Conservation (phyloP, 805 yeast species). For the Saccharomycopsis amapae region DNA sequence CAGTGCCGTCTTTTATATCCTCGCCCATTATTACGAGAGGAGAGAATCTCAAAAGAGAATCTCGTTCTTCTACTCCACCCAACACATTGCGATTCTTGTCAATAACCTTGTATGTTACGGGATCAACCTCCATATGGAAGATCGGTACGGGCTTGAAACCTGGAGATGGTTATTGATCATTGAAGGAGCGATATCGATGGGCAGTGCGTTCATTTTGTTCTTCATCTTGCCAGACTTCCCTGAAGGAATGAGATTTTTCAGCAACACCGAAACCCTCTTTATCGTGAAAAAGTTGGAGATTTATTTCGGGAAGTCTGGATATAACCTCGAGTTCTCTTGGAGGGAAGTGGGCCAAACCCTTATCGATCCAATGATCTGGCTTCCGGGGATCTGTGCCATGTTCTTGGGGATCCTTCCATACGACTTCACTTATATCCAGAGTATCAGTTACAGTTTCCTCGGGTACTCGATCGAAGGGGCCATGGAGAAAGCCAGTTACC, state of each 20-base stretch:
- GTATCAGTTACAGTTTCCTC: too few relatives aligned
- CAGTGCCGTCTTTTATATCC: constrained; percentile 40
- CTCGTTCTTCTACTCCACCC: constrained; percentile 24
- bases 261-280: constrained; percentile 34
- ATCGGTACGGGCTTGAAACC: constrained; percentile 30
- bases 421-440: too few relatives aligned
- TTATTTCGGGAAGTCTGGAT: constrained; percentile 25
- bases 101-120: constrained; percentile 11
- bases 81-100: constrained; percentile 4
- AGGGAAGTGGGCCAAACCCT: constrained; percentile 40
- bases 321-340: background rate
- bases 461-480: too few relatives aligned
- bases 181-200: constrained; percentile 38
- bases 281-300: constrained; percentile 40
- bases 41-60: constrained; percentile 37
- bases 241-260: constrained; percentile 40
- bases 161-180: constrained; percentile 51
- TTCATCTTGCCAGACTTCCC: constrained; percentile 50
- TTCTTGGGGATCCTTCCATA: too few relatives aligned
- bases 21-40: constrained; percentile 36
- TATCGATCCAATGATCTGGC: constrained; percentile 51
- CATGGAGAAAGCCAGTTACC: too few relatives aligned
- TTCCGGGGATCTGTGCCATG: constrained; percentile 30
- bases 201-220: constrained; percentile 29
- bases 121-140: constrained; percentile 27